Evolutionary conservation across 768 basidiomycete genomes (phyloP).

Genomic region (Candolleomyces eurysporus): DNA sequence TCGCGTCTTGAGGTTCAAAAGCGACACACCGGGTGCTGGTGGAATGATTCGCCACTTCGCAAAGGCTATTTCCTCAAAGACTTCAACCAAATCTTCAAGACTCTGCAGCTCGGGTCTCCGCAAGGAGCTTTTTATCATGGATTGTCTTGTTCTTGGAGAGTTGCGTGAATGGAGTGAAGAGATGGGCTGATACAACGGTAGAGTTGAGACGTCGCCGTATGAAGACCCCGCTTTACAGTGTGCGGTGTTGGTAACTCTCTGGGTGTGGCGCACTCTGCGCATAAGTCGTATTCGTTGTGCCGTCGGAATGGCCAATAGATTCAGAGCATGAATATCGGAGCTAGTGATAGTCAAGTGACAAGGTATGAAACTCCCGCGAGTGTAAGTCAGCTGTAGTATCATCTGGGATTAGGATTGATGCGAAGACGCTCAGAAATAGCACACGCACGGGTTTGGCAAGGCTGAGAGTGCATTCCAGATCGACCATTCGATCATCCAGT

Average conservation of each 20-base stretch:
- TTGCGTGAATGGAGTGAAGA: neutral
- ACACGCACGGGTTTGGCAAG: neutral
- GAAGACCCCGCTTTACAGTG: neutral
- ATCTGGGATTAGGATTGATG: neutral
- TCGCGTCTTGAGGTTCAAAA: neutral
- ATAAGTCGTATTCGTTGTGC: neutral
- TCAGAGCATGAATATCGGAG: neutral
- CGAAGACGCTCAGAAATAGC: neutral
- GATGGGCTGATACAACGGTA: no score
- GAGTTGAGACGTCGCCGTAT: no score
- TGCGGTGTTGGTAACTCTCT: neutral
- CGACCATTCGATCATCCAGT: constrained; percentile 16
- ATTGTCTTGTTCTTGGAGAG: neutral
- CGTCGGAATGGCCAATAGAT: neutral
- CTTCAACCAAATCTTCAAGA: neutral
- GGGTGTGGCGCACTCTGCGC: neutral
- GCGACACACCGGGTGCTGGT: neutral
- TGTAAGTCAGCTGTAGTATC: neutral
- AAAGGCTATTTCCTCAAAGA: neutral
- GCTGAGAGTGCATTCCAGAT: constrained; percentile 13
- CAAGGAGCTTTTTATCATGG: neutral
- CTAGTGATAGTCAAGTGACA: neutral
- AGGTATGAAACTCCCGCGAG: neutral
- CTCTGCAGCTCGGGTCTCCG: neutral
- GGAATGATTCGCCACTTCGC: neutral